These are phyloP conservation scores for Peribolospora kevripleyi DNA, from an alignment of 768 basidiomycete genomes.

Conservation along the genomic window DNA sequence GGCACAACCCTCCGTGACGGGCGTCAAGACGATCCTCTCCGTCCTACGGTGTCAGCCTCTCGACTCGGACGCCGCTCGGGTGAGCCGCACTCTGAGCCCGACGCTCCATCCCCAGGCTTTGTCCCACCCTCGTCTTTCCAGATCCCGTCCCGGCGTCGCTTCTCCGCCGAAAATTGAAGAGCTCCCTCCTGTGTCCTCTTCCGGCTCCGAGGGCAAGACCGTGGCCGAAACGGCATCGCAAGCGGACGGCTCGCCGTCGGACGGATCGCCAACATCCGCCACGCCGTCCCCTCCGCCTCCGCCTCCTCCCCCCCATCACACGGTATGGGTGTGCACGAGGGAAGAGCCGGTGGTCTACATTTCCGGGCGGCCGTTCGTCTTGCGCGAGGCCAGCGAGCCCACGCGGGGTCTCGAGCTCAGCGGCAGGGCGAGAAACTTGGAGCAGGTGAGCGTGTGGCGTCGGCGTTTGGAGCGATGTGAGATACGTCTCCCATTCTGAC, in stretches of 20 bases:
- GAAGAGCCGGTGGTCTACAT: constrained; percentile 84
- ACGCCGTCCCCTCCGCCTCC: constrained; percentile 20
- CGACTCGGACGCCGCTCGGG: background rate
- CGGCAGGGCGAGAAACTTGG: constrained; percentile 53
- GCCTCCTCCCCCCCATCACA: constrained; percentile 21
- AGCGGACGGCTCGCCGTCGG: background rate
- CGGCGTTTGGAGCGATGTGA: too few species aligned
- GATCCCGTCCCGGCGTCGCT: constrained; percentile 36
- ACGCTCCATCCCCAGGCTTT: background rate
- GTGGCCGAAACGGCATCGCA: constrained; percentile 13
- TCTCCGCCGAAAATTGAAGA: background rate
- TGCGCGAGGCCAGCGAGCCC: constrained; percentile 60
- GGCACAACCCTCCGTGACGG: constrained; percentile 82
- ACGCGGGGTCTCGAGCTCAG: constrained; percentile 53
- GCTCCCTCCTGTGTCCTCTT: background rate
- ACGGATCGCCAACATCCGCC: background rate
- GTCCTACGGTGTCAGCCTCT: constrained; percentile 28
- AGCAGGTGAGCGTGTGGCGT: background rate
- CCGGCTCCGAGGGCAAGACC: background rate
- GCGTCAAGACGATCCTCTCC: constrained; percentile 68
- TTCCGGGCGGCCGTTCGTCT: constrained; percentile 73
- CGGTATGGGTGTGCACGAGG: constrained; percentile 88
- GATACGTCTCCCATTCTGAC: too few species aligned
- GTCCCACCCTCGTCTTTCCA: constrained; percentile 5
- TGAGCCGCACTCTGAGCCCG: too few species aligned